Evolutionary conservation across 495 filamentous ascomycete genomes (phyloP).

Genomic region (Aspergillus taichungensis): DNA sequence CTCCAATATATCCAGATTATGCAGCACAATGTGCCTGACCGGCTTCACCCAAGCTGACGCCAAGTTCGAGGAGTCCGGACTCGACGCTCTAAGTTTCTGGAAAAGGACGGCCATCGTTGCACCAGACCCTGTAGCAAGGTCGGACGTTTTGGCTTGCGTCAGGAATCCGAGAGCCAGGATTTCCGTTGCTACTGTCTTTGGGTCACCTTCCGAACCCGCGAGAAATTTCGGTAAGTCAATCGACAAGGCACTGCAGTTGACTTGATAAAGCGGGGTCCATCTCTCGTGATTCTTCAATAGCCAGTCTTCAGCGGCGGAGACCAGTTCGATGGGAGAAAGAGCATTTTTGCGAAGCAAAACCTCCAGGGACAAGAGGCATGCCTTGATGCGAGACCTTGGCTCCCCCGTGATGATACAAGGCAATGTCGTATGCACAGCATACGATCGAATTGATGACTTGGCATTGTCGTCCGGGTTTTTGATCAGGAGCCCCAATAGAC

Average conservation of each 20-base stretch:
- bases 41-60: conserved; percentile 28
- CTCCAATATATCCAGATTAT: conserved; percentile 48
- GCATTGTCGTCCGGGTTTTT: conserved; percentile 35
- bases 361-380: conserved; percentile 33
- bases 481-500: conserved; percentile 43
- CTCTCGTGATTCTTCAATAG: conserved; percentile 18
- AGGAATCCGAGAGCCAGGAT: conserved; percentile 31
- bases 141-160: conserved; percentile 33
- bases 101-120: conserved; percentile 55
- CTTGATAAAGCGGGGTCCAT: conserved; percentile 25
- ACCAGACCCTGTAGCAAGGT: conserved; percentile 56
- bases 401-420: conserved; percentile 34
- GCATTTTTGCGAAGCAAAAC: conserved; percentile 32
- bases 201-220: conserved; percentile 5
- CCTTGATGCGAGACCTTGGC: conserved; percentile 32
- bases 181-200: conserved; percentile 14
- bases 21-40: conserved; percentile 30
- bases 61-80: conserved; percentile 4
- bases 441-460: conserved; percentile 10
- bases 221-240: conserved; percentile 12
- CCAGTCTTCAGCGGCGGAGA: conserved; percentile 25
- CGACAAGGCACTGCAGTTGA: conserved; percentile 22
- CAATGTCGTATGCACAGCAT: conserved; percentile 18
- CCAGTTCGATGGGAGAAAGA: conserved; percentile 21
- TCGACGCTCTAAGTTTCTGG: conserved; percentile 26